These are phyloP conservation scores for Rhodomyrtus psidioides DNA, from an alignment of 441 rosid species.

Conservation along the genomic window DNA sequence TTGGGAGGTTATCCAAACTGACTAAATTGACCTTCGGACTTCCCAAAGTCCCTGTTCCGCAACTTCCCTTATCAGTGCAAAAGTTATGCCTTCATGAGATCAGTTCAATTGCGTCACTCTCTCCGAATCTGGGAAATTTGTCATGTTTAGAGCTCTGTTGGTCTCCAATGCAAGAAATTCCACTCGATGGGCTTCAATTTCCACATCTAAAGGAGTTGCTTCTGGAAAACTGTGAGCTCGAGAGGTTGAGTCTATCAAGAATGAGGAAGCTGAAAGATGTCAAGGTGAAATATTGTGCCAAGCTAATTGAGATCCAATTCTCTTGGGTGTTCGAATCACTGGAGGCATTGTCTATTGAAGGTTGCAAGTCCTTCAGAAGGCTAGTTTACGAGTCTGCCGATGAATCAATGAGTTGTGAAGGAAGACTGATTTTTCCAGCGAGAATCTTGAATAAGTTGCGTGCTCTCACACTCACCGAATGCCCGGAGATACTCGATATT, in stretches of 20 bases:
- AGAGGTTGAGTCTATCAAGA: not conserved
- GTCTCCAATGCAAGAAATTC: not conserved
- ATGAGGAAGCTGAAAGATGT: not conserved
- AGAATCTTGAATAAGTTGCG: not conserved
- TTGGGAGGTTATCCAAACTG: not conserved
- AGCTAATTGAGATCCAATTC: not conserved
- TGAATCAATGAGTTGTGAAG: not conserved
- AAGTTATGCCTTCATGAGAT: fast-evolving
- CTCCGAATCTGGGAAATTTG: not conserved
- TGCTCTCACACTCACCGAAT: fast-evolving
- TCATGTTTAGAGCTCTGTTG: not conserved
- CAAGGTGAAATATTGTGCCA: fast-evolving
- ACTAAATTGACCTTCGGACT: fast-evolving
- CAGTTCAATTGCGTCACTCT: fast-evolving
- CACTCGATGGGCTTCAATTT: not conserved
- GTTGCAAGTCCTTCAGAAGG: fast-evolving
- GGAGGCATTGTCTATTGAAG: too few relatives aligned
- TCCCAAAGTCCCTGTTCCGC: not conserved
- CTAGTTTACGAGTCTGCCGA: not conserved
- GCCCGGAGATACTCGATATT: not conserved
- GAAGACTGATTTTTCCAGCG: not conserved
- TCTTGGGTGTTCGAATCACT: not conserved
- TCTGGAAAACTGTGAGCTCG: fast-evolving
- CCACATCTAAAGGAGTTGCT: not conserved
- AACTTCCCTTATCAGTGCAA: not conserved